A percentile compares a stretch with the other conserved stretches of the same genome.
phyloP scores from a whole-genome alignment of 768 basidiomycete species.

The Suillus subaureus region DNA sequence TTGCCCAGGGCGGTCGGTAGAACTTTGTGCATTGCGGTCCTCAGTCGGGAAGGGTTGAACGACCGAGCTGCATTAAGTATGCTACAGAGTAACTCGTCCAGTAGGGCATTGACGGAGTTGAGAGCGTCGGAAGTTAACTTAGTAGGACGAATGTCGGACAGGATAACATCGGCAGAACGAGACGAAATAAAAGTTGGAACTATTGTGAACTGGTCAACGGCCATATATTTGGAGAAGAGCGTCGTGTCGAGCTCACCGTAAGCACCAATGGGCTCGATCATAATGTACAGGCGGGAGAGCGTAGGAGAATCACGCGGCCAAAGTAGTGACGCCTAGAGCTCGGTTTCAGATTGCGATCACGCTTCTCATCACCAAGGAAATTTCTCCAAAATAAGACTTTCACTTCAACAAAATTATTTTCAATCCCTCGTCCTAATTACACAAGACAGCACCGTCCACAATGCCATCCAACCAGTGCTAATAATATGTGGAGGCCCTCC shows the following conservation, averaged over 20 bases:
- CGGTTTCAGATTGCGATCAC: slow-evolving; percentile 12
- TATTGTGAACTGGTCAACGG: slow-evolving; percentile 20
- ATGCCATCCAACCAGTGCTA: background rate
- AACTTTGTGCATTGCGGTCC: slow-evolving; percentile 68
- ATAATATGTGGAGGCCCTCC: background rate
- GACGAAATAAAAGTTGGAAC: slow-evolving; percentile 80
- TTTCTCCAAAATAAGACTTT: slow-evolving; percentile 7
- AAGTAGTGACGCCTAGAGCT: slow-evolving; percentile 5
- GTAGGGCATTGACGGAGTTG: slow-evolving; percentile 71
- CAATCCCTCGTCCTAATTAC: background rate
- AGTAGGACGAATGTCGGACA: slow-evolving; percentile 92
- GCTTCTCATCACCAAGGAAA: slow-evolving; percentile 8
- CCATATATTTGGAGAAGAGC: slow-evolving; percentile 8
- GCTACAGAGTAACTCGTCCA: slow-evolving; percentile 83
- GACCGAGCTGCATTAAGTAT: slow-evolving; percentile 69
- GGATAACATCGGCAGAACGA: slow-evolving; percentile 86
- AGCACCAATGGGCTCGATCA: slow-evolving; percentile 46
- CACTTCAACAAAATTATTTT: background rate
- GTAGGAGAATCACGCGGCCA: slow-evolving; percentile 10
- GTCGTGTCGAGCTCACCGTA: slow-evolving; percentile 39
- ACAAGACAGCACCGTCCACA: background rate
- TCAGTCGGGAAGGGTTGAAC: slow-evolving; percentile 72
- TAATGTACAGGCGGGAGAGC: slow-evolving; percentile 32
- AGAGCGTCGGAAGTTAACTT: slow-evolving; percentile 82
- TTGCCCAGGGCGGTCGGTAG: slow-evolving; percentile 85